A percentile compares a stretch with the other conserved stretches of the same genome.
phyloP scores from a whole-genome alignment of 441 rosid genomes.

The Pelargonium australe region DNA sequence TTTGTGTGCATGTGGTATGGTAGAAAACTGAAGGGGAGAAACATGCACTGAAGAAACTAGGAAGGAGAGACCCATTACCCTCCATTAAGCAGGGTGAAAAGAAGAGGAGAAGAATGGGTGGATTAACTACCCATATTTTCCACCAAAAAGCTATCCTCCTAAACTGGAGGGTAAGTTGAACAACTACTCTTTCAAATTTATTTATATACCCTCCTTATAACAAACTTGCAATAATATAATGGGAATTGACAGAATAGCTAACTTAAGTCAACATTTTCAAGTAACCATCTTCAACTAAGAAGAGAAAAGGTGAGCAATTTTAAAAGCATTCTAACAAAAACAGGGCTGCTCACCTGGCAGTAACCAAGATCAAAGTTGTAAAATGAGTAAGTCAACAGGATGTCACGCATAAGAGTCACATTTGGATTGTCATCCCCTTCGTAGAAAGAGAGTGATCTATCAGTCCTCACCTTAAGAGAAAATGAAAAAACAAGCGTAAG shows the following conservation, averaged over 20 bases:
- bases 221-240: no score
- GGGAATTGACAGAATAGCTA: no score
- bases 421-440: conserved; percentile 93
- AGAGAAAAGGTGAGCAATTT: conserved; percentile 7
- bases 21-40: background rate
- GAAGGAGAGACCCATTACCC: background rate
- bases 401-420: conserved; percentile 68
- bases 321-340: conserved; percentile 10
- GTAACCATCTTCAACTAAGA: conserved; percentile 5
- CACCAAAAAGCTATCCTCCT: background rate
- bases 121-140: background rate
- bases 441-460: conserved; percentile 67
- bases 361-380: conserved; percentile 98
- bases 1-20: background rate
- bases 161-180: background rate
- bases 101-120: background rate
- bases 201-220: no score
- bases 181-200: background rate
- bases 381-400: conserved; percentile 85
- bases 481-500: conserved; percentile 12
- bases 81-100: background rate
- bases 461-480: conserved; percentile 82
- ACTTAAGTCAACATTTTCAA: background rate
- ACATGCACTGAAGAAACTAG: background rate
- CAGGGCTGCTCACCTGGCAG: conserved; percentile 66